Evolutionary conservation across 305 asterid genomes (phyloP).

Genomic region (Fraxinus xanthoxyloides): DNA sequence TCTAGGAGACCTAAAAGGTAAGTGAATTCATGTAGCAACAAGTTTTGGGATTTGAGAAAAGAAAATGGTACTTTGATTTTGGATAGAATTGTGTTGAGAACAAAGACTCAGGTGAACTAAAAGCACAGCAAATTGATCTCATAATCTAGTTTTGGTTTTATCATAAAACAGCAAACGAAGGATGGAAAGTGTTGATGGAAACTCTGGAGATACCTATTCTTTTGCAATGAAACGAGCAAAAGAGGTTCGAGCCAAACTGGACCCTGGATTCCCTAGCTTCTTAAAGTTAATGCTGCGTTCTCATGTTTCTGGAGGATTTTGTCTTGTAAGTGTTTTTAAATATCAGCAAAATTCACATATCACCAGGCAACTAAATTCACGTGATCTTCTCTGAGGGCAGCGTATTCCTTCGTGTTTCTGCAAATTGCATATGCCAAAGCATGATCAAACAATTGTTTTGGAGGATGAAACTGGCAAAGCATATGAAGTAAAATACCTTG

Average conservation of each 20-base stretch:
- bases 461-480: slow-evolving; percentile 38
- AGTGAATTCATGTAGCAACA: not conserved
- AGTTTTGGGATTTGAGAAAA: not conserved
- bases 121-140: not conserved
- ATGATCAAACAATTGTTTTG: slow-evolving; percentile 32
- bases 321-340: slow-evolving; percentile 29
- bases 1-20: not conserved
- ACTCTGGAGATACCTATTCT: not conserved
- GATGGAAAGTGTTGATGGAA: not conserved
- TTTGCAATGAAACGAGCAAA: slow-evolving; percentile 30
- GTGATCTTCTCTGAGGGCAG: slow-evolving; percentile 14
- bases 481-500: slow-evolving; percentile 37
- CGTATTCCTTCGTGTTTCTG: slow-evolving; percentile 45
- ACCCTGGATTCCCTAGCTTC: slow-evolving; percentile 34
- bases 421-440: slow-evolving; percentile 38
- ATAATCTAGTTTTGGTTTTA: not conserved
- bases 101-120: not conserved
- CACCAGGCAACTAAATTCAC: not conserved
- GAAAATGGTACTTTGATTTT: not conserved
- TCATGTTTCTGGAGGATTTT: slow-evolving; percentile 37
- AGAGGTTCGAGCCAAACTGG: slow-evolving; percentile 32
- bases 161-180: not conserved
- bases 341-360: not conserved
- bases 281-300: slow-evolving; percentile 38
- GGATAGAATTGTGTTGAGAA: not conserved